phyloP scores from a whole-genome alignment of 2,329 filamentous ascomycete genomes.

The Trichocomaceae sp. region DNA sequence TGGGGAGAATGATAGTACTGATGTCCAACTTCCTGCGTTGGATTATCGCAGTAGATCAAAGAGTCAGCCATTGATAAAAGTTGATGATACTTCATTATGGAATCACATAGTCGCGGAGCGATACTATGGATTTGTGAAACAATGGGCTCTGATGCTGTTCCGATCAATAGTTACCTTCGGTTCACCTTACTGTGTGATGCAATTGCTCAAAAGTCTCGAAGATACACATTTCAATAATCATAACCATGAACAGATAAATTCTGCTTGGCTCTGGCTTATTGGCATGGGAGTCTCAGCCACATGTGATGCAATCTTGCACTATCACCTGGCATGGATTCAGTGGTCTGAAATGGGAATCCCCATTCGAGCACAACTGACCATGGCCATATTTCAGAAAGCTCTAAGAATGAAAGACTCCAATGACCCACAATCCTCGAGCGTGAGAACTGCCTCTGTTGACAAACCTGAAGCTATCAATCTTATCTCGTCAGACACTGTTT shows the following conservation, averaged over 20 bases:
- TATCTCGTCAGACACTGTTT: background rate
- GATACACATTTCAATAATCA: no score
- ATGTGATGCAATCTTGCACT: background rate
- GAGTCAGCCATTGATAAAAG: background rate
- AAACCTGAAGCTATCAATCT: constrained; percentile 3
- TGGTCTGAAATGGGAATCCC: constrained; percentile 6
- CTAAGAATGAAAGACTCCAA: background rate
- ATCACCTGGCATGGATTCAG: background rate
- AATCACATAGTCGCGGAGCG: constrained; percentile 1
- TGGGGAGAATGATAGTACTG: no score
- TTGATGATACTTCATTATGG: no score
- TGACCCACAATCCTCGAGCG: background rate
- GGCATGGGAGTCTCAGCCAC: background rate
- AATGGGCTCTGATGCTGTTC: background rate
- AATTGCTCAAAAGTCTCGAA: constrained; percentile 2
- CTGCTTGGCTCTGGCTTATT: background rate
- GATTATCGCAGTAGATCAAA: constrained; percentile 3
- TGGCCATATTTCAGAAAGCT: background rate
- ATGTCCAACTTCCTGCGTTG: background rate
- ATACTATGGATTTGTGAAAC: background rate
- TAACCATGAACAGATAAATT: background rate
- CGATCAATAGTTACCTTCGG: background rate
- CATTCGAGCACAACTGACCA: constrained; percentile 2
- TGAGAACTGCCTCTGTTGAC: background rate
- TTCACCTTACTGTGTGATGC: constrained; percentile 1